A percentile compares a stretch with the other conserved stretches of the same genome.
These are phyloP conservation scores for Pythium aquatile DNA, from an alignment of 352 stramenopile genomes.

Conservation along the genomic window DNA sequence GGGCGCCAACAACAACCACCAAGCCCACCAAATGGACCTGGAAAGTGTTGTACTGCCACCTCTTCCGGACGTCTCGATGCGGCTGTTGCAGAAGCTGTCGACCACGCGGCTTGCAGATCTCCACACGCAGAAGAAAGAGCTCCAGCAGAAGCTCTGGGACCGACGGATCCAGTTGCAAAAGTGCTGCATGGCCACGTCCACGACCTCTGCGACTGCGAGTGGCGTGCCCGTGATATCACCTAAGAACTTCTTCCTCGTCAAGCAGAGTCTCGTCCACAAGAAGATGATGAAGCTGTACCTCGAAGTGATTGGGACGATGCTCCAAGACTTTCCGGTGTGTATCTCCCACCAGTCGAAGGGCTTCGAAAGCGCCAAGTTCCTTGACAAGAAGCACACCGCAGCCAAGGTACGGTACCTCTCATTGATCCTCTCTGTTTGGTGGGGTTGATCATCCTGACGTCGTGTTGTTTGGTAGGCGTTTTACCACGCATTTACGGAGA, in stretches of 20 bases:
- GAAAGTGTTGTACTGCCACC: conserved; percentile 23
- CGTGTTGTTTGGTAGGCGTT: conserved; percentile 32
- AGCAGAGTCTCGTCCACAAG: conserved; percentile 23
- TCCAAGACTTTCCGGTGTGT: conserved; percentile 18
- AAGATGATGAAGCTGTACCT: conserved; percentile 29
- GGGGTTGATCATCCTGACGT: no score
- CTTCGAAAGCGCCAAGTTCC: conserved; percentile 23
- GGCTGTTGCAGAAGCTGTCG: conserved; percentile 17
- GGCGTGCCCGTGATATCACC: conserved; percentile 17
- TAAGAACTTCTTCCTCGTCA: conserved; percentile 23
- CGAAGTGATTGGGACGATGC: conserved; percentile 16
- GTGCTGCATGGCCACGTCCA: conserved; percentile 27
- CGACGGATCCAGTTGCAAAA: conserved; percentile 53
- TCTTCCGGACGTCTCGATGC: conserved; percentile 24
- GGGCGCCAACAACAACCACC: conserved; percentile 5
- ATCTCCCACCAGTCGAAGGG: conserved; percentile 9
- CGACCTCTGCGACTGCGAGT: not conserved
- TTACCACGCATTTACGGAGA: conserved; percentile 33
- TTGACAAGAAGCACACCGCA: conserved; percentile 18
- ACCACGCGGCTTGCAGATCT: conserved; percentile 31
- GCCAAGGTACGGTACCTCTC: conserved; percentile 27
- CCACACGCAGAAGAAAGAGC: conserved; percentile 34
- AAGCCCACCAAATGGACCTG: conserved; percentile 11
- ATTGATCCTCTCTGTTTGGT: not conserved
- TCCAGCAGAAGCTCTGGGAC: conserved; percentile 46